These are phyloP conservation scores for Hyaloscypha finlandica DNA, from an alignment of 495 filamentous ascomycete genomes.

Conservation along the genomic window DNA sequence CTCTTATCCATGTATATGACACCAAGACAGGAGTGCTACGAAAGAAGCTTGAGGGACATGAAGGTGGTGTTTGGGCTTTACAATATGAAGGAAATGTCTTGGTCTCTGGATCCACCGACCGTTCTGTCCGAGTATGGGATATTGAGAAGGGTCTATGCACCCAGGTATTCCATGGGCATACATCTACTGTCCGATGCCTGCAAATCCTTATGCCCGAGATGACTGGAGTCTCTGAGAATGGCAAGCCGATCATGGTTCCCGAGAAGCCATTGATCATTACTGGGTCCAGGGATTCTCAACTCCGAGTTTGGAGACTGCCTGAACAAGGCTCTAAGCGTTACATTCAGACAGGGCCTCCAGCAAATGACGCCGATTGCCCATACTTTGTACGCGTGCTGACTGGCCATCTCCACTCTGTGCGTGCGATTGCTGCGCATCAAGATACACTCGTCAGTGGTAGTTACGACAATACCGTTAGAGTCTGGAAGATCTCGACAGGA, in stretches of 20 bases:
- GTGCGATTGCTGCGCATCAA: constrained; percentile 92
- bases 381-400: constrained; percentile 88
- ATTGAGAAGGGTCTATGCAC: constrained; percentile 89
- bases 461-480: constrained; percentile 93
- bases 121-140: constrained; percentile 96
- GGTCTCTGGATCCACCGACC: constrained; percentile 95
- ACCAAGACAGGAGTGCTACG: constrained; percentile 89
- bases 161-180: constrained; percentile 96
- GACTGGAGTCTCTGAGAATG: constrained; percentile 69
- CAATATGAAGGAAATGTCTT: constrained; percentile 94
- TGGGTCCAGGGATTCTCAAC: constrained; percentile 90
- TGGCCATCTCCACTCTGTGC: constrained; percentile 93
- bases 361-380: constrained; percentile 83
- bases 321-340: constrained; percentile 71
- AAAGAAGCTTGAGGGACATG: constrained; percentile 84
- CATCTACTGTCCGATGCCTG: constrained; percentile 93
- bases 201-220: constrained; percentile 90
- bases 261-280: constrained; percentile 95
- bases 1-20: constrained; percentile 97
- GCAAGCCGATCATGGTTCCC: constrained; percentile 83
- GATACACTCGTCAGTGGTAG: constrained; percentile 98
- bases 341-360: constrained; percentile 72
- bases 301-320: constrained; percentile 96
- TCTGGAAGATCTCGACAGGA: constrained; percentile 97
- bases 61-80: constrained; percentile 96